These are phyloP conservation scores for Hymenoscyphus fraxineus DNA, from an alignment of 2,329 filamentous ascomycete genomes.

Conservation along the genomic window DNA sequence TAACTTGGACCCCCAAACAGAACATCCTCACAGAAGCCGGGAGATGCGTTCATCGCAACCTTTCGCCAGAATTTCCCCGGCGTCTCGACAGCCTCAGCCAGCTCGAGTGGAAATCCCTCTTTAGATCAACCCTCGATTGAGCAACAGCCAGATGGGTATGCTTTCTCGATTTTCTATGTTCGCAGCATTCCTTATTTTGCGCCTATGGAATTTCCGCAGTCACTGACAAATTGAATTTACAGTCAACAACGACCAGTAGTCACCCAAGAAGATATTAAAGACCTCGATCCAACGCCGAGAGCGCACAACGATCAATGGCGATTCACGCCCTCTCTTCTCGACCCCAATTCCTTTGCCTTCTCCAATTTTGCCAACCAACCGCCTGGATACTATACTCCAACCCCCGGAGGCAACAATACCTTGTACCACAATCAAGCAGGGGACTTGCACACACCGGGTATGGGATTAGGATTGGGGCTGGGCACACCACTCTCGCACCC, in stretches of 20 bases:
- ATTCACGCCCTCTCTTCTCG: slow-evolving; percentile 84
- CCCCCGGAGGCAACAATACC: slow-evolving; percentile 74
- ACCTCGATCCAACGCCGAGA: slow-evolving; percentile 79
- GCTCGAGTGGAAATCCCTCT: slow-evolving; percentile 15
- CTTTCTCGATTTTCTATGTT: not conserved
- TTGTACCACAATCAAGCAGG: slow-evolving; percentile 80
- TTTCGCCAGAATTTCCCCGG: slow-evolving; percentile 84
- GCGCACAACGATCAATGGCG: slow-evolving; percentile 78
- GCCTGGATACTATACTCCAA: slow-evolving; percentile 83
- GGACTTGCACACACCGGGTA: slow-evolving; percentile 80
- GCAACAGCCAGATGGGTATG: slow-evolving; percentile 25
- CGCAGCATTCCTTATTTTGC: not conserved
- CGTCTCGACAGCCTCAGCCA: slow-evolving; percentile 49
- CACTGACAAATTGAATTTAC: slow-evolving; percentile 13
- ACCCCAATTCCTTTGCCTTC: slow-evolving; percentile 80
- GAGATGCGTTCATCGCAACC: slow-evolving; percentile 75
- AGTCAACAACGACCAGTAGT: slow-evolving; percentile 28
- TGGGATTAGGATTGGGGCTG: slow-evolving; percentile 59
- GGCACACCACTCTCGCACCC: slow-evolving; percentile 76
- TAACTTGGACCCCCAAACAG: slow-evolving; percentile 45
- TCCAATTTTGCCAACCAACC: slow-evolving; percentile 74
- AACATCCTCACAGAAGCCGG: slow-evolving; percentile 69
- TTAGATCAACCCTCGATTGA: slow-evolving; percentile 22
- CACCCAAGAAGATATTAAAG: slow-evolving; percentile 49
- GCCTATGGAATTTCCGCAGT: not conserved